Evolutionary conservation across 257 asterid genomes (phyloP).

Genomic region (Capsicum baccatum): DNA sequence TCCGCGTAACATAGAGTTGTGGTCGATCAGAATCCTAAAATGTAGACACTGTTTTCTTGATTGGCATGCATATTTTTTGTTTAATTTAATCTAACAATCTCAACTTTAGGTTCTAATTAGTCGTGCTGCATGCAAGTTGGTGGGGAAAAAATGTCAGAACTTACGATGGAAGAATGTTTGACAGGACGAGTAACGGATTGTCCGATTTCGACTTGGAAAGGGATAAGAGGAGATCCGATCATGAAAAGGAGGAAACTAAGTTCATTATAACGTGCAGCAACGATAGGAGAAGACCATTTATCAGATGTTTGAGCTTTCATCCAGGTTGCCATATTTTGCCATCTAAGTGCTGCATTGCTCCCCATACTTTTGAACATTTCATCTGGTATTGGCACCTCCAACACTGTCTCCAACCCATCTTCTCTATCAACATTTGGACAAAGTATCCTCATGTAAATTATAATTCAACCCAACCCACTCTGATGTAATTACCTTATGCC

Average conservation of each 20-base stretch:
- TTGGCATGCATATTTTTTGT: neutral
- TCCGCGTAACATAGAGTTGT: neutral
- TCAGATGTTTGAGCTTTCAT: conserved; percentile 89
- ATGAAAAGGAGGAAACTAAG: conserved; percentile 74
- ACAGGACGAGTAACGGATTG: conserved; percentile 62
- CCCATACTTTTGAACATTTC: conserved; percentile 84
- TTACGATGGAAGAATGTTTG: conserved; percentile 76
- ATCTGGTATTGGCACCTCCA: conserved; percentile 93
- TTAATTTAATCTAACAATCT: too few species aligned
- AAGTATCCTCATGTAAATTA: conserved; percentile 65
- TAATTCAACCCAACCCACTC: conserved; percentile 33
- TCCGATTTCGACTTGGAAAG: conserved; percentile 70
- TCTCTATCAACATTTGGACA: conserved; percentile 89
- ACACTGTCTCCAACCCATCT: conserved; percentile 79
- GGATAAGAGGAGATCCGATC: conserved; percentile 78
- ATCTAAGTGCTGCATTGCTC: conserved; percentile 65
- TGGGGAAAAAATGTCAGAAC: conserved; percentile 19
- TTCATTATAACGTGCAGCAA: conserved; percentile 79
- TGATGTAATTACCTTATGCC: neutral
- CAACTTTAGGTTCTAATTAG: too few species aligned
- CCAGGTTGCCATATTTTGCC: conserved; percentile 96
- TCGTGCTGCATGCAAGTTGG: neutral
- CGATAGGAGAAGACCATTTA: conserved; percentile 82
- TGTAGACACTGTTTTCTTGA: neutral
- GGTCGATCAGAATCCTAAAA: neutral